Base-by-base conservation (phyloP, 2,329 filamentous ascomycete genomes). In the Dactylellina drechsleri region DNA sequence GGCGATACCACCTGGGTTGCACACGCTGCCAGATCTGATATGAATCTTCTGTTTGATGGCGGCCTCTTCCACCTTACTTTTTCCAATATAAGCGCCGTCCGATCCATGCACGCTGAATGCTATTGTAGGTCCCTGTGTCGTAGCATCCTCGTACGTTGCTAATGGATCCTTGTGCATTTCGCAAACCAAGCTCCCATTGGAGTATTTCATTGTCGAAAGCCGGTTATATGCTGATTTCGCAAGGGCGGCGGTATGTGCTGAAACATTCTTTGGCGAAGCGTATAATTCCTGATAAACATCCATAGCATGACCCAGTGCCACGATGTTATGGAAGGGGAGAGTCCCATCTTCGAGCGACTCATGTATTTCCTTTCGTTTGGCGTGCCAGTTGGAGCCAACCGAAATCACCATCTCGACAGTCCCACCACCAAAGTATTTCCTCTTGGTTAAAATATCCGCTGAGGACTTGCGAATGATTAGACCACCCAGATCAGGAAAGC, bases 291-390 rank as follows among this genome's bases (percentile, higher is more conserved):
- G 79, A 79, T 90, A 87, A 0, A 85, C 84, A 41, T 85, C 84
- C 31, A 90, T 86, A 1, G 88, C 88, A 70, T 87, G 84, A 2
- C 85, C 86, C 18, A 90, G 82, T 0, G 88, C 88, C 62, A 90
- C 82, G 72, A 91, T 90, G 72, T 83, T 88, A 79, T 89, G 88
- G 77, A 89, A 89, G 1, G 88, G 87, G 8, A 89, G 81, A 0
- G 88, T 91, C 0, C 89, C 89, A 77, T 91, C 89, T 79, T 91
- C 89, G 6, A 91, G 83, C 1, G 84, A 83, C 49, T 89, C 87
- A 78, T 90, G 87, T 6, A 74, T 15, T 4, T 83, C 77, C 4
- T 83, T 83, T 65, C 85, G 89, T 76, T 83, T 87, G 36, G 83
- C 84, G 79, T 86, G 86, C 87, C 84, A 90, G 3, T 82, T 82